Conservation (phyloP, 2,329 filamentous ascomycete species). For the Pseudogymnoascus sp. region DNA sequence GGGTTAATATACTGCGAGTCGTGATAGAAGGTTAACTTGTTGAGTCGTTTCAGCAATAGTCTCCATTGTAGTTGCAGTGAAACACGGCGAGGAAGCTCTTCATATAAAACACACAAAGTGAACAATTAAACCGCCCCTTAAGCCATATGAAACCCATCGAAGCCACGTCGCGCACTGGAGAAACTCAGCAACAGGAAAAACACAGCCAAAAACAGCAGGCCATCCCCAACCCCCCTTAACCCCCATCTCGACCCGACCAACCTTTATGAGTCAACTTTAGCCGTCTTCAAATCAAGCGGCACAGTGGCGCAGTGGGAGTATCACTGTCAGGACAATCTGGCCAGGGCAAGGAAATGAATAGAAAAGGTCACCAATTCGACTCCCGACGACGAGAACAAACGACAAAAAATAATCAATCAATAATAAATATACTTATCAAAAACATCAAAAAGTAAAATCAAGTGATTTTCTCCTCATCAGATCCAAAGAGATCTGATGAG, state of each 20-base stretch:
- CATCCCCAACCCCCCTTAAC: constrained; percentile 9
- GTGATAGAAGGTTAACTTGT: not conserved
- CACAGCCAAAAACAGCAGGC: not conserved
- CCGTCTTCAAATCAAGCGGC: not conserved
- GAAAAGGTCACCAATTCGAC: not conserved
- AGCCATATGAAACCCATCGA: not conserved
- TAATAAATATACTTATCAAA: not conserved
- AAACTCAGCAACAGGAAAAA: not conserved
- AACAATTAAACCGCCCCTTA: not conserved
- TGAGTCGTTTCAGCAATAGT: not conserved
- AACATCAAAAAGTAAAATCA: not conserved
- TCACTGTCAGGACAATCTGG: not conserved
- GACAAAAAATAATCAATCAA: not conserved
- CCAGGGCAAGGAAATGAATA: not conserved
- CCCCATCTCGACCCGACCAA: constrained; percentile 12
- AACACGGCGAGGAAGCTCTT: not conserved
- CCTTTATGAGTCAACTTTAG: not conserved
- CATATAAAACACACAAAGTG: not conserved
- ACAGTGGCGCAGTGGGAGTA: not conserved
- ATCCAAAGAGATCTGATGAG: not conserved
- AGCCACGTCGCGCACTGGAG: not conserved
- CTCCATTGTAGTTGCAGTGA: not conserved
- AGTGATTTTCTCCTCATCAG: constrained; percentile 5
- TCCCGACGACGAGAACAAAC: not conserved
- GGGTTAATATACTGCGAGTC: not conserved